Evolutionary conservation across 352 stramenopile species (phyloP), one percentile per base, ranked within the genome.

Genomic region (Blastocystis sp.): DNA sequence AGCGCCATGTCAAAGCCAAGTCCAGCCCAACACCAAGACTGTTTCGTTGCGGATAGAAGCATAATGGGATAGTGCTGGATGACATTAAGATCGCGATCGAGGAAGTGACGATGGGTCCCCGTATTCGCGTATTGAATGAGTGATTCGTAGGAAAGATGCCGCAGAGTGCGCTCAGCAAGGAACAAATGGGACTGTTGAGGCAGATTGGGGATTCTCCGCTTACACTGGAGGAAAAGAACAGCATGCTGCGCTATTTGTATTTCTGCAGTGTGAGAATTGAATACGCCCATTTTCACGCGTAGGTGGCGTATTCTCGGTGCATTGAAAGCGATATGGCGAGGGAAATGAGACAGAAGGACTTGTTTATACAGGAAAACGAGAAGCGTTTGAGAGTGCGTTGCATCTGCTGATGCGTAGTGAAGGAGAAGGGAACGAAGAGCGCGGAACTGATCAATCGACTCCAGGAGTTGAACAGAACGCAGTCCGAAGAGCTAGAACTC

Each of bases 111-210:
- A 51, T 85, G 60, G 74, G 74, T 69, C 33, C 24, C 41, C 74
- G 74, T 85, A 85, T 69, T 16, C 2, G 13, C n/a, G 26, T 24
- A 31, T 31, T 10, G 3, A 13, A 33, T 2, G 10, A 21, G 19
- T 19, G 51, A 50, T 51, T 10, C 13, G 60, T 67, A 85, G 74
- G 74, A 41, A 85, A 69, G 29, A 59, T 59, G 6, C 74, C 74
- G n/a, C 74, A 85, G 51, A 55, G 50, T n/a, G 74, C 66, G n/a
- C 66, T 85, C 21, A 85, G 74, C 51, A 85, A 70, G 39, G 74
- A 85, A 31, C 74, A 85, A 41, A 66, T 59, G 3, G 19, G n/a
- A 3, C 37, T 85, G 24, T 29, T 85, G 19, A 16, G 66, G 26
- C 24, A 29, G 2, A 69, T 85, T 9, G 66, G 51, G 13, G 26